Conservation (phyloP, 306 rosid genomes). For the Rubus idaeus region DNA sequence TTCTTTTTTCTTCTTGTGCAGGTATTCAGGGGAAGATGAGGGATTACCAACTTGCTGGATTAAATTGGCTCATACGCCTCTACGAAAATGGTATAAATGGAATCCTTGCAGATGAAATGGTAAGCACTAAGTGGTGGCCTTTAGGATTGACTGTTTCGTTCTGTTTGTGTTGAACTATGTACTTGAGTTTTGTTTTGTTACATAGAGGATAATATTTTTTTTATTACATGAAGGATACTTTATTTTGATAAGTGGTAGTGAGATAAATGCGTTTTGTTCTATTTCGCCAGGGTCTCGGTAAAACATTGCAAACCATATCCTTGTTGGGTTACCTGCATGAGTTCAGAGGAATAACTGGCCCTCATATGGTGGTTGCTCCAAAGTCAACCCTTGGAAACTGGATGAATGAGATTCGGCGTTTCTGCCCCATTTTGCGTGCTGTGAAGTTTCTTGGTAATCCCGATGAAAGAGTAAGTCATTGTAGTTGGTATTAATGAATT, state of each 20-base stretch:
- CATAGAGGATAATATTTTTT: not conserved
- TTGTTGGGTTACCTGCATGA: constrained; percentile 90
- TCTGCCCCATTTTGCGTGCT: constrained; percentile 84
- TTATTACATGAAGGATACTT: constrained; percentile 2
- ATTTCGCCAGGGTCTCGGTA: constrained; percentile 81
- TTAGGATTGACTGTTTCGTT: not conserved
- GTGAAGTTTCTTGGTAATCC: constrained; percentile 97
- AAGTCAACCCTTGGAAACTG: constrained; percentile 98
- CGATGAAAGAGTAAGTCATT: constrained; percentile 75
- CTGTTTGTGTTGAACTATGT: not conserved
- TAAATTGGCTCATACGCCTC: constrained; percentile 92
- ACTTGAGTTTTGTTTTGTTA: not conserved
- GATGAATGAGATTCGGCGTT: constrained; percentile 98
- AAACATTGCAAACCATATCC: constrained; percentile 95
- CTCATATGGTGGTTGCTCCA: constrained; percentile 99
- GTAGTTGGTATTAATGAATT: constrained; percentile 16
- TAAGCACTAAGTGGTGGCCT: constrained; percentile 28
- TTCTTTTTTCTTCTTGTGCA: constrained; percentile 25
- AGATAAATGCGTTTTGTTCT: constrained; percentile 14
- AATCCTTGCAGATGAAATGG: constrained; percentile 99
- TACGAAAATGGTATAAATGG: constrained; percentile 98
- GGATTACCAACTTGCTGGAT: constrained; percentile 98
- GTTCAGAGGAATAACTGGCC: constrained; percentile 89
- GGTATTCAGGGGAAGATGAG: constrained; percentile 99
- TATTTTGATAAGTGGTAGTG: constrained; percentile 7